Percentiles rank a stretch among this genome's conserved stretches.
These are phyloP conservation scores for Alternaria infectoria DNA, from an alignment of 2,329 filamentous ascomycete species.

Conservation along the genomic window DNA sequence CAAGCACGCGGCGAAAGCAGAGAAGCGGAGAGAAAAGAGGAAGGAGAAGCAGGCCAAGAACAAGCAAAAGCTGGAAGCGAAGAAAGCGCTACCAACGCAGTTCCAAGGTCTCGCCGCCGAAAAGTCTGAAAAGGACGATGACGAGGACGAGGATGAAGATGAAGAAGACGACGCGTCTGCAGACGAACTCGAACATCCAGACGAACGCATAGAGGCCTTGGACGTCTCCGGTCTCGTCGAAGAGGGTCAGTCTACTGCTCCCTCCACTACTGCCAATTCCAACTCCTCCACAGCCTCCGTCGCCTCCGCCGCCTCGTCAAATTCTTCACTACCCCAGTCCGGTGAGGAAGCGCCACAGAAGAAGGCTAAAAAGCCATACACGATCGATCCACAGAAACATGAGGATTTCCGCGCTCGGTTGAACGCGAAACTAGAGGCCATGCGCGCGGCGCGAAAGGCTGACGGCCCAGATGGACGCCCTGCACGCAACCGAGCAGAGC, in stretches of 20 bases:
- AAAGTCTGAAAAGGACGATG: conserved; percentile 33
- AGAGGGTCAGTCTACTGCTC: conserved; percentile 43
- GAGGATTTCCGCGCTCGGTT: conserved; percentile 79
- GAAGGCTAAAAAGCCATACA: conserved; percentile 40
- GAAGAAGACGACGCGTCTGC: conserved; percentile 30
- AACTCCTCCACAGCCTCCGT: conserved; percentile 51
- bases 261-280: conserved; percentile 42
- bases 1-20: conserved; percentile 51
- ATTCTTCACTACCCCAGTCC: conserved; percentile 53
- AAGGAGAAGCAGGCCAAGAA: conserved; percentile 53
- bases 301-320: conserved; percentile 53
- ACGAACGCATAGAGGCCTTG: conserved; percentile 42
- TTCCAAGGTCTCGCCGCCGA: conserved; percentile 33
- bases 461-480: conserved; percentile 82
- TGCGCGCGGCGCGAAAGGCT: conserved; percentile 85
- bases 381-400: conserved; percentile 60
- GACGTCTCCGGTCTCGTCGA: conserved; percentile 48
- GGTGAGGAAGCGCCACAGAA: conserved; percentile 29
- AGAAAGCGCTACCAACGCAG: conserved; percentile 39
- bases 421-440: conserved; percentile 80
- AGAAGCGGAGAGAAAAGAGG: conserved; percentile 54
- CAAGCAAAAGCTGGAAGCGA: conserved; percentile 45
- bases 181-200: conserved; percentile 32
- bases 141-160: conserved; percentile 24
- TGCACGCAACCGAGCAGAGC: conserved; percentile 84